These are phyloP conservation scores for Wallacemonas sp. DNA, from an alignment of 208 protist species.

Conservation along the genomic window DNA sequence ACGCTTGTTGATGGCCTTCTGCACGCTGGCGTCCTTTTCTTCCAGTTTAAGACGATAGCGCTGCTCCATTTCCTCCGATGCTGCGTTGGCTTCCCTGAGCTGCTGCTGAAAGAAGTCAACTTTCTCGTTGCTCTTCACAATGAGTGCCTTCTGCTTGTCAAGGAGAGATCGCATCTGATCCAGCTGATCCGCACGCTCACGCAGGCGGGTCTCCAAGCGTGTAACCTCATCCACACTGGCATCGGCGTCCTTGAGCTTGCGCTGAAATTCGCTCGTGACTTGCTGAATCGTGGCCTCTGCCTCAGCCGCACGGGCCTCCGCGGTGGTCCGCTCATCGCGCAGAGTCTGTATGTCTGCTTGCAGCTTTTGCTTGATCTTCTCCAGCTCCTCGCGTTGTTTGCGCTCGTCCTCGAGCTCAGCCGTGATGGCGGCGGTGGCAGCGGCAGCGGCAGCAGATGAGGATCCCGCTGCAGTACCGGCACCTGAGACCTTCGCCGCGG, in stretches of 20 bases:
- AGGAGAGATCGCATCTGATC: constrained; percentile 74
- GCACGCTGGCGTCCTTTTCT: constrained; percentile 75
- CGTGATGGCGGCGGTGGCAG: background rate
- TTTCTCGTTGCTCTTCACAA: constrained; percentile 86
- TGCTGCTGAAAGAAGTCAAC: constrained; percentile 61
- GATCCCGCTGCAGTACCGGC: background rate
- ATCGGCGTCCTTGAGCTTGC: constrained; percentile 32
- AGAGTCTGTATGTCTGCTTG: constrained; percentile 60
- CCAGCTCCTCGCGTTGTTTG: constrained; percentile 25
- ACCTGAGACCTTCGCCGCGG: background rate
- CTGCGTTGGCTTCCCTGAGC: constrained; percentile 50
- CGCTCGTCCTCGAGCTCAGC: constrained; percentile 60
- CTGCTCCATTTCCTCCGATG: constrained; percentile 35
- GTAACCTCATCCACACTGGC: constrained; percentile 36
- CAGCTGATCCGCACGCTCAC: constrained; percentile 71
- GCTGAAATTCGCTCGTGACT: constrained; percentile 56
- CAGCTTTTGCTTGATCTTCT: constrained; percentile 37
- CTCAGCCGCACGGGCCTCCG: constrained; percentile 39
- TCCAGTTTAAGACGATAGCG: constrained; percentile 48
- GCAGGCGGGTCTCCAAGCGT: constrained; percentile 45
- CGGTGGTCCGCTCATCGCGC: constrained; percentile 40
- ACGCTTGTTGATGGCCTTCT: constrained; percentile 76
- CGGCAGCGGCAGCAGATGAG: constrained; percentile 7
- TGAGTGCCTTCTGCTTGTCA: constrained; percentile 83
- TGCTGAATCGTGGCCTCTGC: constrained; percentile 51